Conservation (phyloP, 2,329 filamentous ascomycete genomes). For the Ascosphaera acerosa region DNA sequence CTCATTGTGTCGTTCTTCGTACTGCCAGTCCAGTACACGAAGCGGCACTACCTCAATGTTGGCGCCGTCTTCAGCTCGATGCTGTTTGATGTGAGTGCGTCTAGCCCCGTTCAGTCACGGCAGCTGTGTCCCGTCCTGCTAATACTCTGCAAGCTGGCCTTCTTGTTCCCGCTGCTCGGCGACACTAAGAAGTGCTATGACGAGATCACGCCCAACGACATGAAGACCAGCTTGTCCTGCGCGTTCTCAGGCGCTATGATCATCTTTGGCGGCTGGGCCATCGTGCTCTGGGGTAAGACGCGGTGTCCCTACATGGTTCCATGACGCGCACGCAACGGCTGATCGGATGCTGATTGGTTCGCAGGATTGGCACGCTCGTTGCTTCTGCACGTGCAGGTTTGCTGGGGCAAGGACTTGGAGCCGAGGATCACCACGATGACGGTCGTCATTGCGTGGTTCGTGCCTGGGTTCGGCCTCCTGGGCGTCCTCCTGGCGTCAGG, state of each 20-base stretch:
- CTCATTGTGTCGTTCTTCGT: conserved; percentile 55
- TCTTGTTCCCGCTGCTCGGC: conserved; percentile 63
- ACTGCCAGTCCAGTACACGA: conserved; percentile 67
- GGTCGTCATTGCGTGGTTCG: conserved; percentile 56
- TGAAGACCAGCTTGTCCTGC: conserved; percentile 58
- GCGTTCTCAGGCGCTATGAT: conserved; percentile 72
- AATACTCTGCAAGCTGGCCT: conserved; percentile 39
- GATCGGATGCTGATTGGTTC: background rate
- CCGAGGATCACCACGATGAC: conserved; percentile 72
- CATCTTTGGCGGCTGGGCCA: conserved; percentile 61
- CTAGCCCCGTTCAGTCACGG: background rate
- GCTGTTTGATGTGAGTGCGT: conserved; percentile 46
- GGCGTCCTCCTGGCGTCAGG: conserved; percentile 64
- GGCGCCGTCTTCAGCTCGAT: conserved; percentile 53
- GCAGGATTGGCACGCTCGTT: conserved; percentile 60
- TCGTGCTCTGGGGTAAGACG: conserved; percentile 49
- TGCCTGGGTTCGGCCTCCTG: conserved; percentile 50
- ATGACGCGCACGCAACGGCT: background rate
- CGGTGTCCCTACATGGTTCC: background rate
- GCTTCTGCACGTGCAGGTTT: conserved; percentile 89
- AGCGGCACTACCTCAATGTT: conserved; percentile 79
- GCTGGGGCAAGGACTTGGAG: conserved; percentile 83
- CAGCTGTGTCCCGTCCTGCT: background rate
- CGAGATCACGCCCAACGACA: conserved; percentile 76
- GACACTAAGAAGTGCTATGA: conserved; percentile 66